Percentiles rank a stretch among this genome's conserved stretches.
Conservation (phyloP, 2,329 filamentous ascomycete species). For the Aspergillus ustus region DNA sequence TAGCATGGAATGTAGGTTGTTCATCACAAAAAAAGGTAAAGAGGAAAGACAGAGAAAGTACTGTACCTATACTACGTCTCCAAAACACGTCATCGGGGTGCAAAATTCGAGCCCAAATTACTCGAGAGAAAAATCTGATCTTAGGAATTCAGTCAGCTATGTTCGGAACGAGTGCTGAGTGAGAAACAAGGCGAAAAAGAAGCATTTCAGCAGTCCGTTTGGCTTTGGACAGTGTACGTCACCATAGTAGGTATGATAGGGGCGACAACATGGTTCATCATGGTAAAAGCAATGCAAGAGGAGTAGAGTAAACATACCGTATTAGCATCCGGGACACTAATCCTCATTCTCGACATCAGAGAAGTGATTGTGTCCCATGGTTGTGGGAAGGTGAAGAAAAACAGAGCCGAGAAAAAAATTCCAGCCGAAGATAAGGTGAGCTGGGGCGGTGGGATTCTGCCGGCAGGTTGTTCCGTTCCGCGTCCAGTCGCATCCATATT, state of each 20-base stretch:
- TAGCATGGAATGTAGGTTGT: conserved; percentile 65
- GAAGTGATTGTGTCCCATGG: neutral
- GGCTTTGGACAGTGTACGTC: conserved; percentile 64
- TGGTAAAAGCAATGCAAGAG: conserved; percentile 31
- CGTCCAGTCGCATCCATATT: conserved; percentile 22
- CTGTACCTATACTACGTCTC: conserved; percentile 19
- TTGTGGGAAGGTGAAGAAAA: conserved; percentile 25
- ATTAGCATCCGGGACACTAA: conserved; percentile 18
- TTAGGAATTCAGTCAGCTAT: conserved; percentile 33
- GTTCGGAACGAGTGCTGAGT: conserved; percentile 17
- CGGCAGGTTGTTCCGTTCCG: conserved; percentile 24
- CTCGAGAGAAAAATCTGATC: conserved; percentile 3
- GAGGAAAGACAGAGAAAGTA: conserved; percentile 29
- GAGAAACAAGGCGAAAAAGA: conserved; percentile 7
- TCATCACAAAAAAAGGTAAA: conserved; percentile 53
- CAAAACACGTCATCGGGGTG: neutral
- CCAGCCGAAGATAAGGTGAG: conserved; percentile 26
- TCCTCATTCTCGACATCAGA: conserved; percentile 8
- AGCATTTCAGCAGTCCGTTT: conserved; percentile 62
- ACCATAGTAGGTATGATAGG: conserved; percentile 65
- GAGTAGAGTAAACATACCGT: conserved; percentile 33
- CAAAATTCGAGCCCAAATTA: too few relatives aligned
- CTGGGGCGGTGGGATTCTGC: conserved; percentile 35
- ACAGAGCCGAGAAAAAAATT: conserved; percentile 31
- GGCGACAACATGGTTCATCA: conserved; percentile 67